phyloP scores from a whole-genome alignment of 768 basidiomycete genomes.

The Rhodotorula taiwanensis region DNA sequence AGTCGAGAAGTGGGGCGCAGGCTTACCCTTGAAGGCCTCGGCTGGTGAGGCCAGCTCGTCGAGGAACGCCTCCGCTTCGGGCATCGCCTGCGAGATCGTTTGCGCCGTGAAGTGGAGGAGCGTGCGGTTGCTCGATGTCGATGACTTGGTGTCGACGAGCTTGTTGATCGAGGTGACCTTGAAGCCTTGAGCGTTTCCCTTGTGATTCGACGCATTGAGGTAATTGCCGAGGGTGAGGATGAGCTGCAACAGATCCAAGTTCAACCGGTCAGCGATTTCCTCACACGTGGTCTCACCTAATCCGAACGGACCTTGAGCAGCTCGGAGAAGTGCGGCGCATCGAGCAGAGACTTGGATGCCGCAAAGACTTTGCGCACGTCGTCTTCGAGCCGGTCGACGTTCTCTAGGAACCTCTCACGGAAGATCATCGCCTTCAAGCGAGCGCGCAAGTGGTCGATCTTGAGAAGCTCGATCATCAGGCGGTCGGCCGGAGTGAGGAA shows the following conservation, averaged over 20 bases:
- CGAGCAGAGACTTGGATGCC: slow-evolving; percentile 69
- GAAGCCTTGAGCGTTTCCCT: slow-evolving; percentile 96
- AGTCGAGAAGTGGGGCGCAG: neutral
- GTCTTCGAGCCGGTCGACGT: slow-evolving; percentile 56
- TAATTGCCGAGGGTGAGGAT: slow-evolving; percentile 95
- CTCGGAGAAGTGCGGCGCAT: slow-evolving; percentile 83
- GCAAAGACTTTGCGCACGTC: slow-evolving; percentile 72
- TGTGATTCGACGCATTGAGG: slow-evolving; percentile 93
- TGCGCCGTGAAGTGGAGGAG: slow-evolving; percentile 88
- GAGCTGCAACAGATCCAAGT: slow-evolving; percentile 55
- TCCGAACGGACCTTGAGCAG: slow-evolving; percentile 63
- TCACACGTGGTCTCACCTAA: neutral
- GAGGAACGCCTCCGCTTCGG: slow-evolving; percentile 75
- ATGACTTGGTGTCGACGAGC: slow-evolving; percentile 96
- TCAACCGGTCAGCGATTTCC: too few species aligned
- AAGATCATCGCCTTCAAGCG: slow-evolving; percentile 96
- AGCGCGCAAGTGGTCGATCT: slow-evolving; percentile 78
- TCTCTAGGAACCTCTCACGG: slow-evolving; percentile 76
- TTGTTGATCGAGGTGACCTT: slow-evolving; percentile 96
- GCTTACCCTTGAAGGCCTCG: slow-evolving; percentile 80
- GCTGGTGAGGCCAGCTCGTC: slow-evolving; percentile 82
- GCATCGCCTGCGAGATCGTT: slow-evolving; percentile 79
- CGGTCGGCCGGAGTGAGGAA: slow-evolving; percentile 90
- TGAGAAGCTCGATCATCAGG: slow-evolving; percentile 92
- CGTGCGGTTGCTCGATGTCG: slow-evolving; percentile 61